Percentiles rank a stretch among this genome's conserved stretches.
These are phyloP conservation scores for Trichophyton schoenleinii DNA, from an alignment of 2,329 filamentous ascomycete genomes.

Conservation along the genomic window DNA sequence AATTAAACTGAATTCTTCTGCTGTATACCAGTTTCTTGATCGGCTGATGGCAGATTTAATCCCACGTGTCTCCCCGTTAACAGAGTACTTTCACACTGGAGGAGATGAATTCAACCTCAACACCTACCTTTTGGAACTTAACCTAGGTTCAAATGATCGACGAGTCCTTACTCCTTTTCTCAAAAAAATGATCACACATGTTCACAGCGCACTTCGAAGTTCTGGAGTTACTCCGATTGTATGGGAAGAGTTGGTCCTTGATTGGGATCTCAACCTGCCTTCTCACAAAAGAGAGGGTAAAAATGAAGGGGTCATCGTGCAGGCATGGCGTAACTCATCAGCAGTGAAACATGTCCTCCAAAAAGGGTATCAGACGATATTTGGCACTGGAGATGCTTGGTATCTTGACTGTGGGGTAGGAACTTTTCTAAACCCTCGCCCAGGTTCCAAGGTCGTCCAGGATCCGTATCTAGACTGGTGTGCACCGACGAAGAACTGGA, in stretches of 20 bases:
- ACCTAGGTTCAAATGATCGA: constrained; percentile 53
- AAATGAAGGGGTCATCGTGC: constrained; percentile 47
- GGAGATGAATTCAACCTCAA: constrained; percentile 78
- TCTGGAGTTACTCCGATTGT: constrained; percentile 60
- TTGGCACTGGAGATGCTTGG: constrained; percentile 22
- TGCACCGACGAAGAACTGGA: constrained; percentile 66
- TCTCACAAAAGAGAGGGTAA: constrained; percentile 37
- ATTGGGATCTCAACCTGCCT: constrained; percentile 59
- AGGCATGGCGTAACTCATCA: constrained; percentile 53
- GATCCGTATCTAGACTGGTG: constrained; percentile 18
- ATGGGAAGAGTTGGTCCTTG: constrained; percentile 76
- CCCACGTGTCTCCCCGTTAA: constrained; percentile 56
- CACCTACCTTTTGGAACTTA: constrained; percentile 60
- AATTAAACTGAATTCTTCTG: constrained; percentile 61
- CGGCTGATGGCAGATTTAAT: constrained; percentile 63
- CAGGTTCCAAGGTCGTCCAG: constrained; percentile 7
- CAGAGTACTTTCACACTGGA: constrained; percentile 70
- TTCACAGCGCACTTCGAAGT: constrained; percentile 52
- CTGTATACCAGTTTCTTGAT: constrained; percentile 59
- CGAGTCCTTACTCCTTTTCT: constrained; percentile 59
- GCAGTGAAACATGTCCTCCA: constrained; percentile 18
- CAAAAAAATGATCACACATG: constrained; percentile 59
- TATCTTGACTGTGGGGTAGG: constrained; percentile 26
- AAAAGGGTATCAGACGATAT: constrained; percentile 22
- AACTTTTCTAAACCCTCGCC: constrained; percentile 23